phyloP scores from a whole-genome alignment of 441 rosid species.

The Monsonia emarginata region DNA sequence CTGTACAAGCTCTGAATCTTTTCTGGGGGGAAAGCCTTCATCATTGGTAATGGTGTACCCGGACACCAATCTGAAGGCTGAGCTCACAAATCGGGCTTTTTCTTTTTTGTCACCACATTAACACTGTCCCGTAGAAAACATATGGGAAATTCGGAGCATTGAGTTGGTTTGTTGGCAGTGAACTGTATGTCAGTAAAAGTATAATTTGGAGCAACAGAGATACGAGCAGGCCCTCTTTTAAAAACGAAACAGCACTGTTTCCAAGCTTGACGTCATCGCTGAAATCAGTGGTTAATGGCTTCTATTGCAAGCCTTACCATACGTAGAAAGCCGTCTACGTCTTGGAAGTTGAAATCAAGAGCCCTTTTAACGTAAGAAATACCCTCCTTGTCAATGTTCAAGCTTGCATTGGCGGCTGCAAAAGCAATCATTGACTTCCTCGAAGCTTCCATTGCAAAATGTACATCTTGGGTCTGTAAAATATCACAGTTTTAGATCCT shows the following conservation, averaged over 20 bases:
- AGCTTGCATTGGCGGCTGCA: slow-evolving; percentile 40
- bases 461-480: slow-evolving; percentile 72
- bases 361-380: slow-evolving; percentile 59
- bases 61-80: slow-evolving; percentile 18
- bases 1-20: slow-evolving; percentile 16
- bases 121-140: slow-evolving; percentile 21
- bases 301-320: slow-evolving; percentile 77
- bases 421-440: slow-evolving; percentile 66
- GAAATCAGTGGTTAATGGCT: slow-evolving; percentile 43
- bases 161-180: slow-evolving; percentile 10
- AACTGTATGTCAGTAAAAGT: slow-evolving; percentile 14
- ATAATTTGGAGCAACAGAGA: slow-evolving; percentile 15
- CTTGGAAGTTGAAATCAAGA: slow-evolving; percentile 91
- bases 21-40: slow-evolving; percentile 14
- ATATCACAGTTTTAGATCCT: slow-evolving; percentile 13
- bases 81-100: slow-evolving; percentile 18
- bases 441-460: slow-evolving; percentile 86
- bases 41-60: slow-evolving; percentile 10
- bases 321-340: slow-evolving; percentile 65
- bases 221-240: slow-evolving; percentile 15
- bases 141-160: slow-evolving; percentile 13
- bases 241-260: slow-evolving; percentile 17
- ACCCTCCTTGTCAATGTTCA: slow-evolving; percentile 49
- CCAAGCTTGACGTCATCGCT: slow-evolving; percentile 20
- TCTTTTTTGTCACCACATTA: slow-evolving; percentile 18